Base-by-base conservation (phyloP, 2,329 filamentous ascomycete species). In the Trichoderma endophyticum region DNA sequence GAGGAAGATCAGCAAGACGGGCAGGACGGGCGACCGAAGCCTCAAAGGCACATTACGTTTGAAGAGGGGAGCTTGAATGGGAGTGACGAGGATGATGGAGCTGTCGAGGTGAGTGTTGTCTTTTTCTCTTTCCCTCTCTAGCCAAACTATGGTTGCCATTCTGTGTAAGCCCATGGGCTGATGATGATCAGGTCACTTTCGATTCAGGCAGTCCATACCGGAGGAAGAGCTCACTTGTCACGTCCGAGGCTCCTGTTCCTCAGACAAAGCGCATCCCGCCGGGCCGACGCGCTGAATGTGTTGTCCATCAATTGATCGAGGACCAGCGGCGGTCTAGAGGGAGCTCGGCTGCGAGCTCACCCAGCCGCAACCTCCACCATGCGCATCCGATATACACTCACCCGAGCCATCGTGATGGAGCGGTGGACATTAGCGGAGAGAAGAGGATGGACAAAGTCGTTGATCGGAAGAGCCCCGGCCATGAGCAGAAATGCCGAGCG, bases 301-400 rank as follows among this genome's bases (percentile, higher is more conserved):
- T 91, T 48, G 90, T 92, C 36, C 90, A 92, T 77, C 87, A 90
- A 71, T 85, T 91, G 65, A 84, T 92, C 73, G 89, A 91, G 68
- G 85, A 81, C 61, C 88, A 91, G 77, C 83, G 84, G 70, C 80
- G 78, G 21, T 79, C 74, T 67, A 78, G 78, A 56, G 73, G 78
- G 71, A 75, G 73, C 34, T 72, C 75, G 56, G 79, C 74, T 72
- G 36, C 39, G 15, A 62, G 34, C 39, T 72, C 70, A 61, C 75
- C 75, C 39, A 77, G 77, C 59, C 76, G 76, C 9, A 75, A 76
- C 68, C 73, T 75, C 61, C 81, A 77, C 56, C 75, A 74, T 26
- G 79, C 78, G 18, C 79, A 82, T 61, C 77, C 77, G 7, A 73
- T 73, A 6, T 77, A 79, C 21, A 75, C 77, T 21, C 76, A 75